A percentile compares a stretch with the other conserved stretches of the same genome.
phyloP scores from a whole-genome alignment of 2,329 filamentous ascomycete genomes.

The Trichophyton schoenleinii region DNA sequence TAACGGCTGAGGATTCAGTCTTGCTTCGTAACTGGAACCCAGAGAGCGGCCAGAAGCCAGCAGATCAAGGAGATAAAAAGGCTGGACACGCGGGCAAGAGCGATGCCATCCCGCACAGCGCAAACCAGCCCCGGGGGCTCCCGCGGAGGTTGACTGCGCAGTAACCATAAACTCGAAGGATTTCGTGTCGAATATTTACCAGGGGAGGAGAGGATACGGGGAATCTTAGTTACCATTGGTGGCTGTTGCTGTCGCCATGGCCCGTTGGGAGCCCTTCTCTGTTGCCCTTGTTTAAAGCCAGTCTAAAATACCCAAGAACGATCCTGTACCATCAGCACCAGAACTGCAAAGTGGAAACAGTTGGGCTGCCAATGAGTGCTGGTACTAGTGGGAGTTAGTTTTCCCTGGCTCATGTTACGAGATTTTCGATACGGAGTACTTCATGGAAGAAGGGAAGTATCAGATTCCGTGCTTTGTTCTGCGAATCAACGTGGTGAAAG shows the following conservation, averaged over 20 bases:
- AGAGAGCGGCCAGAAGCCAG: neutral
- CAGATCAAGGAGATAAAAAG: neutral
- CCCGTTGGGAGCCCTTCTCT: neutral
- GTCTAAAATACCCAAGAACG: neutral
- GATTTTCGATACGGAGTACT: constrained; percentile 1
- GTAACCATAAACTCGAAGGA: neutral
- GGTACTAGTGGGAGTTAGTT: neutral
- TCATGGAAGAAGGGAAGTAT: neutral
- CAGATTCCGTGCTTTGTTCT: too few relatives aligned
- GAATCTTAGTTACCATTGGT: neutral
- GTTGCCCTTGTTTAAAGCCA: neutral
- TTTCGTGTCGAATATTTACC: neutral
- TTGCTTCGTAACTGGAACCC: neutral
- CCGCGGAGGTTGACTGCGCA: neutral
- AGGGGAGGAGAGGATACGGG: neutral
- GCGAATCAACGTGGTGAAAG: too few relatives aligned
- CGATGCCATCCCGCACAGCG: neutral
- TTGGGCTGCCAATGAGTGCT: neutral
- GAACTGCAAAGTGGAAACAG: neutral
- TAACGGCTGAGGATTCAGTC: neutral
- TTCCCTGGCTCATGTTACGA: neutral
- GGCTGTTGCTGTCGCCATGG: neutral
- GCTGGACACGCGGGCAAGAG: neutral
- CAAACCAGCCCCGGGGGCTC: neutral
- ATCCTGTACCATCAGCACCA: neutral